phyloP scores from a whole-genome alignment of 2,329 filamentous ascomycete species.

The Cadophora malorum region DNA sequence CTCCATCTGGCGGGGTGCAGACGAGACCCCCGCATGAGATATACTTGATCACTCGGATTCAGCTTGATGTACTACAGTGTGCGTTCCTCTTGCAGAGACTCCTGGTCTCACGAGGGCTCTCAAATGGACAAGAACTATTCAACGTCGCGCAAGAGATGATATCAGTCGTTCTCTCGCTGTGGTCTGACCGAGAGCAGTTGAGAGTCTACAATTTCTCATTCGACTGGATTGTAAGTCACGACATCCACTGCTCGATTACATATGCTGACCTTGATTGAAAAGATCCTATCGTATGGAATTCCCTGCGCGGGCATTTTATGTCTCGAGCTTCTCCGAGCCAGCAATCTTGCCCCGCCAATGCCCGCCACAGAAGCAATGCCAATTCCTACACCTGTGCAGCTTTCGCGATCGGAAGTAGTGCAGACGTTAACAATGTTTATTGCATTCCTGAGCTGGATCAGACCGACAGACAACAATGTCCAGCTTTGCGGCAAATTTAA shows the following conservation, averaged over 20 bases:
- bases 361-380: neutral
- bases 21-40: neutral
- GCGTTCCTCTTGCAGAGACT: slow-evolving; percentile 20
- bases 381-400: neutral
- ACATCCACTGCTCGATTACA: no score
- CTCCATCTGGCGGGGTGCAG: neutral
- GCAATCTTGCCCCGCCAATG: slow-evolving; percentile 17
- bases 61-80: slow-evolving; percentile 24
- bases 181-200: slow-evolving; percentile 20
- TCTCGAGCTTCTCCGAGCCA: slow-evolving; percentile 21
- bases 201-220: slow-evolving; percentile 18
- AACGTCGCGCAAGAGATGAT: slow-evolving; percentile 23
- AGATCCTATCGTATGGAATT: slow-evolving; percentile 24
- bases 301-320: slow-evolving; percentile 21
- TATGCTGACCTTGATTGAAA: neutral
- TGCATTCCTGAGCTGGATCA: slow-evolving; percentile 27
- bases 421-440: slow-evolving; percentile 27
- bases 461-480: slow-evolving; percentile 26
- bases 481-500: slow-evolving; percentile 24
- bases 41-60: slow-evolving; percentile 20
- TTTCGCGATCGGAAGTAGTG: slow-evolving; percentile 24
- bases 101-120: slow-evolving; percentile 8
- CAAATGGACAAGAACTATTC: slow-evolving; percentile 21
- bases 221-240: slow-evolving; percentile 23
- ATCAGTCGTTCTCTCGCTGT: slow-evolving; percentile 11